Percentiles rank a stretch among this genome's conserved stretches.
phyloP scores from a whole-genome alignment of 202 grass and related monocot genomes.

The Panicum virgatum region DNA sequence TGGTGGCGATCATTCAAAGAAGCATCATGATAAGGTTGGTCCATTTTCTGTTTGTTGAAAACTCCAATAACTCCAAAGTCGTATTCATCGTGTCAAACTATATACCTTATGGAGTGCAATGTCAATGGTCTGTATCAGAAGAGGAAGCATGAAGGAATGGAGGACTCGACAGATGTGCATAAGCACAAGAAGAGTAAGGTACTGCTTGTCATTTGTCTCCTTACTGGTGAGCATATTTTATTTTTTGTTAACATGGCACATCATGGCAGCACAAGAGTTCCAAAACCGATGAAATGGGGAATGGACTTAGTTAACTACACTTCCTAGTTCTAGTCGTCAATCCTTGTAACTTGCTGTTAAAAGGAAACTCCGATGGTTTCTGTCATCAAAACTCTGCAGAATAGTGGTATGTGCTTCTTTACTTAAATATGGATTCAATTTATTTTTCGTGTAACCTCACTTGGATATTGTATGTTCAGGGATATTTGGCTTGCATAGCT shows the following conservation, averaged over 20 bases:
- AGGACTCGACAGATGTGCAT: conserved; percentile 53
- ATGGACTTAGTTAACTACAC: conserved; percentile 50
- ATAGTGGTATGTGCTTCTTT: conserved; percentile 38
- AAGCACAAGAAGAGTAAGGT: conserved; percentile 84
- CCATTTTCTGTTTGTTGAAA: conserved; percentile 25
- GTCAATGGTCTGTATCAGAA: conserved; percentile 36
- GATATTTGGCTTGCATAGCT: not conserved
- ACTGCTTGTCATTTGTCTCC: conserved; percentile 9
- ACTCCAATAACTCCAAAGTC: not conserved
- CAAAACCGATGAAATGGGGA: conserved; percentile 61
- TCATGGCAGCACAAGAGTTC: conserved; percentile 65
- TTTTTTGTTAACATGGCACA: conserved; percentile 1
- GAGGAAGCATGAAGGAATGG: conserved; percentile 54
- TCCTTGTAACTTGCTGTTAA: conserved; percentile 35
- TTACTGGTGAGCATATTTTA: not conserved
- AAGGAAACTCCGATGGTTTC: conserved; percentile 37
- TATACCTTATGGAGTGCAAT: conserved; percentile 9
- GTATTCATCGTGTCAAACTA: not conserved
- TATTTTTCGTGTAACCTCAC: conserved; percentile 1
- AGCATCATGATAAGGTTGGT: conserved; percentile 73
- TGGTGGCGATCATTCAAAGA: conserved; percentile 57
- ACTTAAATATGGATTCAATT: conserved; percentile 18
- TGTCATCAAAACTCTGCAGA: conserved; percentile 15
- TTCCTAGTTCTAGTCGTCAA: conserved; percentile 30
- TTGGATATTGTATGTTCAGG: conserved; percentile 7